phyloP scores from a whole-genome alignment of 2,329 filamentous ascomycete species.

The Rhynchosporium agropyri region DNA sequence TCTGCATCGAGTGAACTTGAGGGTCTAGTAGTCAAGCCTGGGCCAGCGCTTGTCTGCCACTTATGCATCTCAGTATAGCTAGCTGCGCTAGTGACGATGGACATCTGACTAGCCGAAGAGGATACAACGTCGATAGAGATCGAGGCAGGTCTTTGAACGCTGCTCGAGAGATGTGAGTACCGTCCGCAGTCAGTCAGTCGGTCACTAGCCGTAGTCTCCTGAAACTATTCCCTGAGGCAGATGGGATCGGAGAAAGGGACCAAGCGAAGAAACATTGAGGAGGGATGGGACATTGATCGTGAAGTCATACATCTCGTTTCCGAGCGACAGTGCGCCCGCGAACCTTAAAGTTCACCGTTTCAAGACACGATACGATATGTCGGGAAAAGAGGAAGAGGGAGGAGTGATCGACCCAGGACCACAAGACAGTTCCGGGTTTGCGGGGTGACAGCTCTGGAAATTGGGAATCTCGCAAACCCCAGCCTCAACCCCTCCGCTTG shows the following conservation, averaged over 20 bases:
- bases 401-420: background rate
- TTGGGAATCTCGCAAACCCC: background rate
- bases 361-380: background rate
- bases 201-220: background rate
- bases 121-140: constrained; percentile 8
- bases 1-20: constrained; percentile 2
- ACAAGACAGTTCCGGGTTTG: background rate
- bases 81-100: background rate
- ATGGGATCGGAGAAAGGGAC: background rate
- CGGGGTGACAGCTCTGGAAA: background rate
- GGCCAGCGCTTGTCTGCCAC: constrained; percentile 3
- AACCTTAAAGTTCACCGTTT: background rate
- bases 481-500: background rate
- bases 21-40: constrained; percentile 8
- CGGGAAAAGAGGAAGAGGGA: background rate
- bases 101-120: background rate
- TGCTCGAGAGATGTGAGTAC: constrained; percentile 1
- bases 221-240: background rate
- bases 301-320: background rate
- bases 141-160: constrained; percentile 4
- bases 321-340: background rate
- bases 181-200: background rate
- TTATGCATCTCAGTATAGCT: no score
- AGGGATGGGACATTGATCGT: constrained; percentile 4
- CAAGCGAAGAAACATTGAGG: constrained; percentile 9